Base-by-base conservation (phyloP, 31 red algal species). In the Bonnemaisonia californica region DNA sequence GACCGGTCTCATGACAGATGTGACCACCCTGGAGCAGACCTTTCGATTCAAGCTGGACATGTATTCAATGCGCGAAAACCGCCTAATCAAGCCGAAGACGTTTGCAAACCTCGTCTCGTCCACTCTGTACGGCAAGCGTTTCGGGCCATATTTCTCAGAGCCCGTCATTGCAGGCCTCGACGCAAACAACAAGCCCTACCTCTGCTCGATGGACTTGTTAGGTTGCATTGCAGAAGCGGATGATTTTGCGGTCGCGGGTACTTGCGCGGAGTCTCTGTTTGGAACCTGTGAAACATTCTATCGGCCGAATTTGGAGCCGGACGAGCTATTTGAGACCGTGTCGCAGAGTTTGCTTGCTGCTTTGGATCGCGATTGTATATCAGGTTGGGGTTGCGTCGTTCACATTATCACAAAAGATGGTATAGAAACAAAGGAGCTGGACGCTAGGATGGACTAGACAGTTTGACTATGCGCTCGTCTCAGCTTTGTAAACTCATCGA, bases 251-350 rank as follows among this genome's bases (percentile, higher is more conserved):
- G 89, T 93, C 4, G 81, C 83, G 8, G 96, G 96, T 32, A 98
- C 96, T 8, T 98, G 92, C 70, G 90, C 96, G 23, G 96, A 95
- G 68, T 87, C 77, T 70, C 76, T 98, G 59, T 91, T 91, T 59
- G 96, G 96, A 19, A 95, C 92, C 2, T 92, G 96, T 67, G 96
- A 98, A 65, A 98, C 96, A 5, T 95, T 98, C 89, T 98, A 87
- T 65, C 83, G 79, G 45, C 86, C 85, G 61, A 78, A 94, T 71
- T 39, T 98, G 48, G 80, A 90, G 26, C 89, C 89, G 23, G 91
- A 95, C n/a, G 89, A 92, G 34, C 84, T 98, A 12, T 98, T 98
- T 79, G 96, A 98, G 82, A 91, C 89, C 12, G 74, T 93, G 23
- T 77, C 85, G 48, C 96, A 98, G 74, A 79, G 70, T 54, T 45